Conservation (phyloP, 257 asterid species). For the Cordia subcordata region DNA sequence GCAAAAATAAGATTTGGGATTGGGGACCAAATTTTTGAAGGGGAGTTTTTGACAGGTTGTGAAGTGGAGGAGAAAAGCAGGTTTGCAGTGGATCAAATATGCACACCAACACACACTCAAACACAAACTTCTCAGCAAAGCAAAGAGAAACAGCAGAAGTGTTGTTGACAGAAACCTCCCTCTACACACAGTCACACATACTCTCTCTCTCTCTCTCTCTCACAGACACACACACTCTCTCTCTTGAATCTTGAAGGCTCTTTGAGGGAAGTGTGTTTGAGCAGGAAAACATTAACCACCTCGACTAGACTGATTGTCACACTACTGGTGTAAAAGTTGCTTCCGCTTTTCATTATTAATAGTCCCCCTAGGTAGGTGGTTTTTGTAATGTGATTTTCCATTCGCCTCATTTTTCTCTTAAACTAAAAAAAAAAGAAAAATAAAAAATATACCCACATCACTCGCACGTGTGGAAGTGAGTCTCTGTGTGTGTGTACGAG, state of each 20-base stretch:
- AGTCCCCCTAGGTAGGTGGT: not conserved
- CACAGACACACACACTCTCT: too few species aligned
- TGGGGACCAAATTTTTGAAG: constrained; percentile 18
- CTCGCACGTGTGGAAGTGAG: not conserved
- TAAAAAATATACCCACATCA: not conserved
- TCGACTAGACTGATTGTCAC: constrained; percentile 9
- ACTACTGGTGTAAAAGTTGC: not conserved
- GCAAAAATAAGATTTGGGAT: constrained; percentile 11
- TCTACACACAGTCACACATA: constrained; percentile 1
- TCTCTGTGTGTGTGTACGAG: too few species aligned
- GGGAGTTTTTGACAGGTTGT: constrained; percentile 14
- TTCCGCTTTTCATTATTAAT: not conserved
- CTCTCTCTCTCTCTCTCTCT: not conserved
- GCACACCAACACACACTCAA: too few species aligned
- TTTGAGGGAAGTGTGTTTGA: constrained; percentile 7
- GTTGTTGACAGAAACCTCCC: constrained; percentile 31
- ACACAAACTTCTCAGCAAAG: constrained; percentile 21
- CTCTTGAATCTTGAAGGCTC: not conserved
- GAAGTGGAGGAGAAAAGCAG: constrained; percentile 15
- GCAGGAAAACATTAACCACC: constrained; percentile 7
- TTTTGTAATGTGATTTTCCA: not conserved
- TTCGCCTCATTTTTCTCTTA: not conserved
- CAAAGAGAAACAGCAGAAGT: constrained; percentile 29
- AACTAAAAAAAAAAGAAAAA: too few species aligned
- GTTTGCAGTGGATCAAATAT: constrained; percentile 22